Conservation (phyloP, 2,329 filamentous ascomycete genomes). For the Aspergillus bombycis region DNA sequence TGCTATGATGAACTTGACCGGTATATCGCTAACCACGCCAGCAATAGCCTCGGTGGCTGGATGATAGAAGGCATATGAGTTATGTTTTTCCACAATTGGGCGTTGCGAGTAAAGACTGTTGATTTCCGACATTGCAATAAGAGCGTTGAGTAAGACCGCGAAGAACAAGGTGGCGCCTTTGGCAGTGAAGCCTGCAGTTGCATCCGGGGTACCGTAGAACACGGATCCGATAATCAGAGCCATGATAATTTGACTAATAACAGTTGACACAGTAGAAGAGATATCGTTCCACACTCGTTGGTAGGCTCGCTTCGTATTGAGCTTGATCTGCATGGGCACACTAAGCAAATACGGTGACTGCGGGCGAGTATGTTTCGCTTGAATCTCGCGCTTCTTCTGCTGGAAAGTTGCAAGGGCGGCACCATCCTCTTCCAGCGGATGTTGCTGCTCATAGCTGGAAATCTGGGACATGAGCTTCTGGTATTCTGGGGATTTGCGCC, state of each 20-base stretch:
- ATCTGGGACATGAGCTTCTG: conserved; percentile 42
- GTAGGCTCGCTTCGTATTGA: conserved; percentile 81
- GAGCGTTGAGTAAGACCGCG: conserved; percentile 81
- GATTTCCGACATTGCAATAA: conserved; percentile 52
- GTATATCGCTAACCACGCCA: conserved; percentile 49
- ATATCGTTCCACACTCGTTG: conserved; percentile 74
- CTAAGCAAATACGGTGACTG: conserved; percentile 80
- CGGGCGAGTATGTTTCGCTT: conserved; percentile 53
- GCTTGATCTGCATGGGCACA: conserved; percentile 70
- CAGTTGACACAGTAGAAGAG: conserved; percentile 67
- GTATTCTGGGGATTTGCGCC: conserved; percentile 57
- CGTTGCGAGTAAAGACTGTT: conserved; percentile 45
- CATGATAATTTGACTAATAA: conserved; percentile 69
- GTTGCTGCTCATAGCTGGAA: conserved; percentile 35
- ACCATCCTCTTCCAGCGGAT: conserved; percentile 14
- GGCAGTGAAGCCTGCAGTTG: conserved; percentile 71
- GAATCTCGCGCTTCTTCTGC: conserved; percentile 37
- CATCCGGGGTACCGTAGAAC: conserved; percentile 72
- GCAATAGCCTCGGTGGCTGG: conserved; percentile 24
- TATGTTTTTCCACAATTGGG: conserved; percentile 33
- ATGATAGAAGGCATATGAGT: conserved; percentile 34
- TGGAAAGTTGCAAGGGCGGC: conserved; percentile 28
- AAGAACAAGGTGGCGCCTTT: conserved; percentile 82
- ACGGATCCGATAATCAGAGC: conserved; percentile 76
- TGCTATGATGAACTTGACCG: conserved; percentile 73